Base-by-base conservation (phyloP, 176 grass and related monocot genomes). In the Echinochloa phyllopogon region DNA sequence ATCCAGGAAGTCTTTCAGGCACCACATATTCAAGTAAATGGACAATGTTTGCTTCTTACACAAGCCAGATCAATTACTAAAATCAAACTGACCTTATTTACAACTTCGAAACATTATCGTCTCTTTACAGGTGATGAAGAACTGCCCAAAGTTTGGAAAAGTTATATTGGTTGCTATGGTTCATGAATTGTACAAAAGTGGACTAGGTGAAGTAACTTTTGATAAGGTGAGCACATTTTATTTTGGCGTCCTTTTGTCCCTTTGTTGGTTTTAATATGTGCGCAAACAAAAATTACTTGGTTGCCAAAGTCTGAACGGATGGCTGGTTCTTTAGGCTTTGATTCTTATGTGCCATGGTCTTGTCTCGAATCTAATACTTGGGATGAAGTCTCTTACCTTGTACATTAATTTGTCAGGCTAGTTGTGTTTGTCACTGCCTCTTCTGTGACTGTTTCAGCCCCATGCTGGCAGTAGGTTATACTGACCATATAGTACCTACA, bases 1-100 rank as follows among this genome's bases (percentile, higher is more conserved):
- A 88, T 99, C 70, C 87, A 96, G 40, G 96, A 99, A 90, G 96
- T 99, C 50, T 99, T 99, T 80, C 93, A 99, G 86, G 93, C 93
- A 66, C 91, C 96, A 58, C 96, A 99, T 87, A 96, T 99, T 92
- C 96, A 92, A 88, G 96, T 98, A 60, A 93, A 93, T 79, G 42
- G 29, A 77, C 17, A 21, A 77, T 56, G 53, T 9, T 79, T 72
- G 66, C 43, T n/a, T 74, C 40, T 65, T 72, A 63, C 76, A 39
- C 5, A 21, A 57, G 42, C 56, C 39, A 78, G 21, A 14, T 66
- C 27, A 59, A 73, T 37, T 77, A 76, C n/a, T 50, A 72, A 72
- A 59, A 58, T 33, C 74, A 85, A 74, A 15, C 13, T 58, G 73
- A n/a, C 47, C 51, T 81, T 48, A 37, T 40, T 62, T 57, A n/a